Evolutionary conservation across 2,329 filamentous ascomycete genomes (phyloP), one percentile per base, ranked within the genome.

Genomic region (Scedosporium dehoogii): DNA sequence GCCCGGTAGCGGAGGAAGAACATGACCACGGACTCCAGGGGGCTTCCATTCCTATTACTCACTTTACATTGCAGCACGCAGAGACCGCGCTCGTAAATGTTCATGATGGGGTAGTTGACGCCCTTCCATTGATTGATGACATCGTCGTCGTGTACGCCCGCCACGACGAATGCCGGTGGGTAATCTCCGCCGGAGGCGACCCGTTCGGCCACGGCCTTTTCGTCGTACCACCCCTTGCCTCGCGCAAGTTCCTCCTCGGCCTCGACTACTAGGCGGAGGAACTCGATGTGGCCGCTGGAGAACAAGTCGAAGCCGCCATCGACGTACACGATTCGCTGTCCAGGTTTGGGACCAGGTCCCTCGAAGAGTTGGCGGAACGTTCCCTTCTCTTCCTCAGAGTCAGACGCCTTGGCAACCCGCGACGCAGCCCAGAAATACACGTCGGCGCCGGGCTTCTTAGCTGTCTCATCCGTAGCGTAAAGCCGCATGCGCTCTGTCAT

Each of bases 51-150:
- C 9, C 10, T 10, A 10, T 6, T 23, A 73, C 84, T 70, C 79
- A 93, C 91, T 74, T 89, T 89, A 80, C 94, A 99, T 72, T 99
- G 94, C 65, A 97, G 79, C 33, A 97, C 93, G 73, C 94, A 99
- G 23, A 99, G 85, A 1, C 92, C 92, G 51, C 94, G 88, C 79
- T 99, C 94, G 70, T 93, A 96, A 63, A 96, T 92, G 78, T 97
- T 99, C 94, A 99, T 99, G 77, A 99, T 97, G 27, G 94, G 94
- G 72, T 97, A 99, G 77, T 99, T 99, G 69, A 97, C 83, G 42
- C 94, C 93, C 76, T 97, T 97, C 89, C 92, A 96, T 69, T 88
- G 81, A 75, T 99, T 99, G 74, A 99, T 96, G 64, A 96, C 92
- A 66, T 89, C 86, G 73, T 99, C 94, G 70, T 96, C 90, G 75